Conservation (phyloP, 75 land plant genomes). For the Selaginella moellendorffii region DNA sequence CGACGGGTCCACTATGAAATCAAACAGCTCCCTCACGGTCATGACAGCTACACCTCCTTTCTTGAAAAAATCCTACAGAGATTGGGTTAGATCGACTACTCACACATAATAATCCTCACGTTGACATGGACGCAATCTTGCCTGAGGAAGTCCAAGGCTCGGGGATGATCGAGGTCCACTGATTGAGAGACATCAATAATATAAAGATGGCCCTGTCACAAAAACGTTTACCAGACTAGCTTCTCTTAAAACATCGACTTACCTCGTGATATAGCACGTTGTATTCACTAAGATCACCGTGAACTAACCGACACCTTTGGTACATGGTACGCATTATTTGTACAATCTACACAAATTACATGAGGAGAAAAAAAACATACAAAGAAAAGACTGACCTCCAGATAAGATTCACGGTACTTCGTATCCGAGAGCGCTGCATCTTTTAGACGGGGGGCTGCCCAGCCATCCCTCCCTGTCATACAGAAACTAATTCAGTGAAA, state of each 20-base stretch:
- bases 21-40: conserved; percentile 82
- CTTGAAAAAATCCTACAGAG: conserved; percentile 68
- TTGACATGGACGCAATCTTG: conserved; percentile 86
- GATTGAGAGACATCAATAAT: conserved; percentile 95
- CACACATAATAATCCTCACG: conserved; percentile 28
- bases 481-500: not conserved
- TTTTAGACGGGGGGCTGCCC: conserved; percentile 98
- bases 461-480: conserved; percentile 60
- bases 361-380: not conserved
- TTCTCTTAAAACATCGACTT: not conserved
- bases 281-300: conserved; percentile 97
- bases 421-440: conserved; percentile 79
- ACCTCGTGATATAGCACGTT: conserved; percentile 95
- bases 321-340: conserved; percentile 68
- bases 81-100: not conserved
- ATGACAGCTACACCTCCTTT: conserved; percentile 85
- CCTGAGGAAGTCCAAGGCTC: conserved; percentile 66
- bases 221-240: not conserved
- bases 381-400: conserved; percentile 38
- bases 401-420: conserved; percentile 64
- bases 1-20: conserved; percentile 75
- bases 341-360: conserved; percentile 37
- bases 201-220: conserved; percentile 69
- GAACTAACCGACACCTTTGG: conserved; percentile 87
- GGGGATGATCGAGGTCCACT: conserved; percentile 94